These are phyloP conservation scores for Tolypocladium cylindrosporum DNA, from an alignment of 2,329 filamentous ascomycete species.

Conservation along the genomic window DNA sequence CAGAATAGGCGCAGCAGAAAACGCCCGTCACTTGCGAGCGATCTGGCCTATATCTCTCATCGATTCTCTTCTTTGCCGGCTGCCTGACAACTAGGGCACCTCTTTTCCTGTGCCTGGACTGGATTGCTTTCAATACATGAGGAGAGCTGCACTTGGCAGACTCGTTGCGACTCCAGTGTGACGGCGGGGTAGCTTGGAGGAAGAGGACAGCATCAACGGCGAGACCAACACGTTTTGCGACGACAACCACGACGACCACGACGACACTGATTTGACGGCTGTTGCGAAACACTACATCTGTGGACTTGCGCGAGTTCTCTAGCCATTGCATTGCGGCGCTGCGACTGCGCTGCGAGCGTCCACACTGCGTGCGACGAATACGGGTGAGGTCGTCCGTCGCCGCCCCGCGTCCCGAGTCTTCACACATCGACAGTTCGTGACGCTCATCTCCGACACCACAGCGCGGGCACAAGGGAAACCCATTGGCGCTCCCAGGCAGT, in stretches of 20 bases:
- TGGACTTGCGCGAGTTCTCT: neutral
- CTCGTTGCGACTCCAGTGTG: neutral
- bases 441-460: neutral
- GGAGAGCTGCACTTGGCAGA: neutral
- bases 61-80: neutral
- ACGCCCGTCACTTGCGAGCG: neutral
- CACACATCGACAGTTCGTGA: neutral
- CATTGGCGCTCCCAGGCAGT: neutral
- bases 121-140: neutral
- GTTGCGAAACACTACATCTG: neutral
- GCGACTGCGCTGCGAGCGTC: neutral
- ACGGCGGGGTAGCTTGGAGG: neutral
- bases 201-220: neutral
- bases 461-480: too few relatives aligned
- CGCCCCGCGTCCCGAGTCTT: neutral
- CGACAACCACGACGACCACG: neutral
- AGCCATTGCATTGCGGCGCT: neutral
- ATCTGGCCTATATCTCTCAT: neutral
- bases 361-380: neutral
- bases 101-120: neutral
- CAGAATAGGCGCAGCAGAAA: neutral
- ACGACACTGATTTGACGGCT: neutral
- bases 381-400: neutral
- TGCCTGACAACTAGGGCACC: neutral
- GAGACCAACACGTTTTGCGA: neutral